Evolutionary conservation across 139 green algal species (phyloP), one percentile per base, ranked within the genome.

Genomic region (Pycnococcus provasolii): DNA sequence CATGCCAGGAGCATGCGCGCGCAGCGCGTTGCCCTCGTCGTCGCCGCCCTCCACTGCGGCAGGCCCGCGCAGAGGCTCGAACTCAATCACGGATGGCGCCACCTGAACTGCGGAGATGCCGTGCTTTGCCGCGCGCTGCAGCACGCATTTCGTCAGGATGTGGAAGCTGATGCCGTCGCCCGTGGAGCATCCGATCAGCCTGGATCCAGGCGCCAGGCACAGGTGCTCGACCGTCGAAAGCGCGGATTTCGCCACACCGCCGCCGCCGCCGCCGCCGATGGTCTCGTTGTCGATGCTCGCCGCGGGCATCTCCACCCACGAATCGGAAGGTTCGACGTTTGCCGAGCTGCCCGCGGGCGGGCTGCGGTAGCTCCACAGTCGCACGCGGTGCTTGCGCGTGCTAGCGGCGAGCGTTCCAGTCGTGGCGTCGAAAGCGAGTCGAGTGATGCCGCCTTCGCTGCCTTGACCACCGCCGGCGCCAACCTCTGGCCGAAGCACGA

Each of bases 401-500:
- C 62, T 50, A 4, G 62, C 62, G 62, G 11, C 15, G n/a, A 60
- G 62, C 6, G 7, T 58, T 37, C 48, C 26, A 7, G 42, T 54
- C 40, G 39, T 54, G 53, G 13, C 47, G 66, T 62, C 59, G 26
- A 63, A 73, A 3, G 43, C 55, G n/a, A 66, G 45, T 45, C 8
- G 15, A 2, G 47, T 37, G 66, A 73, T 66, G 7, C 47, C 26
- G 0, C 47, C 52, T 7, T 26, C 26, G 26, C 26, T 26, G 26
- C 26, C 26, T 26, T 26, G 26, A 26, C 26, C 26, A 26, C 26
- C 26, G 26, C 26, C 26, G 26, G 26, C 26, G 26, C 26, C 26
- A 26, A 26, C 26, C 26, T 26, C 26, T 57, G 71, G 2, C 44
- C 70, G 70, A 59, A 87, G 74, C 26, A 81, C 59, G 62, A 82